Percentiles rank a stretch among this genome's conserved stretches.
These are phyloP conservation scores for Cornus florida DNA, from an alignment of 148 eudicot species.

Conservation along the genomic window DNA sequence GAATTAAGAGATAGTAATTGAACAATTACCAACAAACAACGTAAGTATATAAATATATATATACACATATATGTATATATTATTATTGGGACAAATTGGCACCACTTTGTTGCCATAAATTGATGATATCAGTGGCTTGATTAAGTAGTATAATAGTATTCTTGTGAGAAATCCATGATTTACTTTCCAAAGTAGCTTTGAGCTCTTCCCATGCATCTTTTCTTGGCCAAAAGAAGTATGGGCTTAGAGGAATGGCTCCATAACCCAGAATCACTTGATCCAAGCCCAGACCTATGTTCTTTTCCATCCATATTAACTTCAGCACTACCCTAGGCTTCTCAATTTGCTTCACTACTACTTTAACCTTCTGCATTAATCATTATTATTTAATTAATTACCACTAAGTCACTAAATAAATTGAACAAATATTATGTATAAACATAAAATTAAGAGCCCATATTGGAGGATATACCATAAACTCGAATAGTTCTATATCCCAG, in stretches of 20 bases:
- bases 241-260: constrained; percentile 78
- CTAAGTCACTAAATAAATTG: background rate
- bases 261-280: constrained; percentile 69
- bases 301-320: constrained; percentile 95
- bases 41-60: too few species aligned
- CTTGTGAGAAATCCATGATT: constrained; percentile 92
- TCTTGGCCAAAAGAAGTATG: constrained; percentile 91
- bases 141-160: constrained; percentile 88
- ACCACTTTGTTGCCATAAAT: constrained; percentile 90
- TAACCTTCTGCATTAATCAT: constrained; percentile 25
- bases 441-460: too few species aligned
- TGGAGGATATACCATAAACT: too few species aligned
- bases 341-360: constrained; percentile 41
- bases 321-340: constrained; percentile 69
- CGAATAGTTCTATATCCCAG: too few species aligned
- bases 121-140: constrained; percentile 91
- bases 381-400: background rate
- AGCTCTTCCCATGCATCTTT: constrained; percentile 99
- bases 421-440: background rate
- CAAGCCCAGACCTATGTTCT: constrained; percentile 80
- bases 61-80: too few species aligned
- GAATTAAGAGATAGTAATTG: too few species aligned
- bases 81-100: constrained; percentile 52
- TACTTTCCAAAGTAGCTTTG: constrained; percentile 70
- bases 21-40: too few species aligned